phyloP scores from a whole-genome alignment of 2,329 filamentous ascomycete species.

The Leptoxyphium fumago region DNA sequence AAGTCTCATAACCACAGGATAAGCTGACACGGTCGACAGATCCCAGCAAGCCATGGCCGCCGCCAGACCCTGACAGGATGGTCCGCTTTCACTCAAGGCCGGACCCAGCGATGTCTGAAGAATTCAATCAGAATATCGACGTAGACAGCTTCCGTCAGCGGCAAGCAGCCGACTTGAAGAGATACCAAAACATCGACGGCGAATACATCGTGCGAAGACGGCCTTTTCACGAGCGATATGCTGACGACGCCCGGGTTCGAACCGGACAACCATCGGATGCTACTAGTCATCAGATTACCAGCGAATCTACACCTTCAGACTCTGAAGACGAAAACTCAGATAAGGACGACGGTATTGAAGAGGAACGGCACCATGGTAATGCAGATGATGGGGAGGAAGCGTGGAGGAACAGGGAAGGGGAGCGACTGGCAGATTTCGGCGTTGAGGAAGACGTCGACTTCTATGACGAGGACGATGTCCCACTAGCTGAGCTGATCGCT shows the following conservation, averaged over 20 bases:
- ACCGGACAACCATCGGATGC: not conserved
- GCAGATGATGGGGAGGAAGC: slow-evolving; percentile 35
- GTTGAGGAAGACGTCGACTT: slow-evolving; percentile 65
- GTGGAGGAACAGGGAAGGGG: slow-evolving; percentile 65
- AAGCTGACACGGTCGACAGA: slow-evolving; percentile 30
- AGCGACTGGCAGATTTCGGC: slow-evolving; percentile 60
- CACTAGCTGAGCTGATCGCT: slow-evolving; percentile 51
- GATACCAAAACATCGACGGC: slow-evolving; percentile 18
- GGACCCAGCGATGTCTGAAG: slow-evolving; percentile 11
- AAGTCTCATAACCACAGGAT: slow-evolving; percentile 30
- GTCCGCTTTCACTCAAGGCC: slow-evolving; percentile 15
- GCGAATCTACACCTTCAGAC: slow-evolving; percentile 2
- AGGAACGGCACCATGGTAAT: slow-evolving; percentile 3
- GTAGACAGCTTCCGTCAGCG: slow-evolving; percentile 39
- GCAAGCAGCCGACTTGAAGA: slow-evolving; percentile 36
- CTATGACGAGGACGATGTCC: slow-evolving; percentile 53
- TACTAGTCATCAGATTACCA: too few species aligned
- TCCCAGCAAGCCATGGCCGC: slow-evolving; percentile 30
- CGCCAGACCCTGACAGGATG: slow-evolving; percentile 35
- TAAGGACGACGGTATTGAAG: slow-evolving; percentile 11
- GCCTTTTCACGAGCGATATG: slow-evolving; percentile 27
- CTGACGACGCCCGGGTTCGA: not conserved
- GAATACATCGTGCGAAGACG: slow-evolving; percentile 23
- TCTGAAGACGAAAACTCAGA: slow-evolving; percentile 4
- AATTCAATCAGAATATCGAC: slow-evolving; percentile 27